phyloP scores from a whole-genome alignment of 768 basidiomycete species.

The Auriculariales sp. region DNA sequence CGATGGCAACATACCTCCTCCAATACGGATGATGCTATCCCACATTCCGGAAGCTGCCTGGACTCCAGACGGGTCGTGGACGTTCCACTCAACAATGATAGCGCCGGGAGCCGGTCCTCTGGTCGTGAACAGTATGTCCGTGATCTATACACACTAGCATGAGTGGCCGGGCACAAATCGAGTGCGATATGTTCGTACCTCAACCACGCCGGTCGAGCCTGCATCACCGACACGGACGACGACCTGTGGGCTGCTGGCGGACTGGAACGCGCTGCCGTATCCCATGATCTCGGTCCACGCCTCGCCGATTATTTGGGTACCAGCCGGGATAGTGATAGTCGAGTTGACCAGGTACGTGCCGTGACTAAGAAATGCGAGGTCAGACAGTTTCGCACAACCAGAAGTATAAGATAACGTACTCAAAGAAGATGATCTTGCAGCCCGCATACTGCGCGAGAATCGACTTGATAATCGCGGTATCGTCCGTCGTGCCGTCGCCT shows the following conservation, averaged over 20 bases:
- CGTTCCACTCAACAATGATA: constrained; percentile 44
- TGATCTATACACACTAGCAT: too few species aligned
- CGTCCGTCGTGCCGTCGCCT: constrained; percentile 69
- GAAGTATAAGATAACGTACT: neutral
- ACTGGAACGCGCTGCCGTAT: constrained; percentile 30
- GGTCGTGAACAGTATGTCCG: constrained; percentile 50
- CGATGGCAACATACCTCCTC: too few species aligned
- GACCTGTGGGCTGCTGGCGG: constrained; percentile 26
- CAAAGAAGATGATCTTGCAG: constrained; percentile 36
- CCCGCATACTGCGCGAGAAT: constrained; percentile 48
- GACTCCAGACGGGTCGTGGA: constrained; percentile 31
- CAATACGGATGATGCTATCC: constrained; percentile 34
- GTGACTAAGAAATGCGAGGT: constrained; percentile 58
- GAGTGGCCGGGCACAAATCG: too few species aligned
- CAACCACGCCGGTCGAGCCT: constrained; percentile 35
- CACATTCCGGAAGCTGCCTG: constrained; percentile 41
- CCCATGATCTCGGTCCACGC: constrained; percentile 48
- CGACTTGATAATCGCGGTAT: constrained; percentile 50
- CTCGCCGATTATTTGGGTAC: constrained; percentile 45
- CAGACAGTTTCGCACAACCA: neutral
- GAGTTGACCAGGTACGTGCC: constrained; percentile 41
- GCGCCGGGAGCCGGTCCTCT: constrained; percentile 42
- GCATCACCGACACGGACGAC: constrained; percentile 36
- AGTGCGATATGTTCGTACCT: too few species aligned
- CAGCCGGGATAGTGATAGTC: constrained; percentile 43